phyloP scores from a whole-genome alignment of 2,329 filamentous ascomycete species.

The Talaromyces marneffei region DNA sequence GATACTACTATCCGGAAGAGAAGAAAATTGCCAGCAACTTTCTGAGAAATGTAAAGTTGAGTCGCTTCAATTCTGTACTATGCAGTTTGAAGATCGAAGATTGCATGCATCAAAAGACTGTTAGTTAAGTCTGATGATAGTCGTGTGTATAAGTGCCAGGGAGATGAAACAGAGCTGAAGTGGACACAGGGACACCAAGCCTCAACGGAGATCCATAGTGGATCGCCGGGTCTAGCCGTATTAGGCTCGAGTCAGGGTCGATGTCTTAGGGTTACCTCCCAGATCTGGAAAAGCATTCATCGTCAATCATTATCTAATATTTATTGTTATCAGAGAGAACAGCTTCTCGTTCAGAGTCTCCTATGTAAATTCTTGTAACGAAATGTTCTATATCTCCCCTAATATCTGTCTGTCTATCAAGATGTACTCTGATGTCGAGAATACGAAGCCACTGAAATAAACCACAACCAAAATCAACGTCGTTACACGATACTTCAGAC shows the following conservation, averaged over 20 bases:
- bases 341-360: background rate
- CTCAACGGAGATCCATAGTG: background rate
- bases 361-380: background rate
- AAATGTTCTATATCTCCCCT: background rate
- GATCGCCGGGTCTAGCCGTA: background rate
- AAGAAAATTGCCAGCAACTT: background rate
- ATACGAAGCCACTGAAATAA: background rate
- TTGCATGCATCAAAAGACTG: too few relatives aligned
- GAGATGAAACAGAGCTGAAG: background rate
- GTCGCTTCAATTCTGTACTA: background rate
- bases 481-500: background rate
- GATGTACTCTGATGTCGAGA: background rate
- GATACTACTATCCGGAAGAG: background rate
- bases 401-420: background rate
- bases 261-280: background rate
- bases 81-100: background rate
- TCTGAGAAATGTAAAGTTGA: background rate
- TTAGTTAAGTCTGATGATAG: too few relatives aligned
- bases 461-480: background rate
- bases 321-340: too few relatives aligned
- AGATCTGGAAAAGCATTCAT: too few relatives aligned
- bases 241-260: background rate
- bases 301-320: too few relatives aligned
- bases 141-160: too few relatives aligned
- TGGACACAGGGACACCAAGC: background rate